These are phyloP conservation scores for Trametes meyenii DNA, from an alignment of 768 basidiomycete species.

Conservation along the genomic window DNA sequence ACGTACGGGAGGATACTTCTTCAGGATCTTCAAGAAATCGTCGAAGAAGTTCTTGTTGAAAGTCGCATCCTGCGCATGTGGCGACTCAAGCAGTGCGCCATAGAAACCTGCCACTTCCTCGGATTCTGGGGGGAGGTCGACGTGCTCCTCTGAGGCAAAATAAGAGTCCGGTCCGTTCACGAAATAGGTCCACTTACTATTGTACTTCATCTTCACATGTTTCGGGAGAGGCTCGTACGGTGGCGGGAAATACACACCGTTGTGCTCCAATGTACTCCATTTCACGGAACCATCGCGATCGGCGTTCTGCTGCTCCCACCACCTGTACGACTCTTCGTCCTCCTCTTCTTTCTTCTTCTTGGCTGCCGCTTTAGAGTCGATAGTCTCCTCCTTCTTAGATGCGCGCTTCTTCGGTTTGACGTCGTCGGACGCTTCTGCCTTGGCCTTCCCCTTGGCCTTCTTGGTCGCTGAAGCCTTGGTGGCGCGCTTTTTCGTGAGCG, in stretches of 20 bases:
- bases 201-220: constrained; percentile 91
- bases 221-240: constrained; percentile 86
- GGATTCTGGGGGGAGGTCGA: constrained; percentile 80
- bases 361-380: constrained; percentile 44
- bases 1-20: constrained; percentile 83
- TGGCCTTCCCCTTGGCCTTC: constrained; percentile 59
- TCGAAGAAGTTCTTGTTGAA: constrained; percentile 97
- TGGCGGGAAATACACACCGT: constrained; percentile 94
- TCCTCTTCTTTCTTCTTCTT: constrained; percentile 59
- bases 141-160: constrained; percentile 60
- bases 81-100: constrained; percentile 87
- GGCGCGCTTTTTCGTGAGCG: constrained; percentile 47
- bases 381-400: constrained; percentile 45
- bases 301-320: constrained; percentile 81
- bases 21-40: constrained; percentile 80
- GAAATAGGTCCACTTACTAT: constrained; percentile 56
- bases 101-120: constrained; percentile 99
- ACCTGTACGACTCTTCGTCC: constrained; percentile 74
- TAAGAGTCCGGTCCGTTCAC: neutral
- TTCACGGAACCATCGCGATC: constrained; percentile 80
- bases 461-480: constrained; percentile 40
- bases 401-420: constrained; percentile 40
- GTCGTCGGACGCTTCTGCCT: constrained; percentile 39
- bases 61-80: constrained; percentile 83
- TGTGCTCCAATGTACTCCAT: constrained; percentile 95